Evolutionary conservation across 1,284 basidiomycete genomes (phyloP).

Genomic region (Porodaedalea pini): DNA sequence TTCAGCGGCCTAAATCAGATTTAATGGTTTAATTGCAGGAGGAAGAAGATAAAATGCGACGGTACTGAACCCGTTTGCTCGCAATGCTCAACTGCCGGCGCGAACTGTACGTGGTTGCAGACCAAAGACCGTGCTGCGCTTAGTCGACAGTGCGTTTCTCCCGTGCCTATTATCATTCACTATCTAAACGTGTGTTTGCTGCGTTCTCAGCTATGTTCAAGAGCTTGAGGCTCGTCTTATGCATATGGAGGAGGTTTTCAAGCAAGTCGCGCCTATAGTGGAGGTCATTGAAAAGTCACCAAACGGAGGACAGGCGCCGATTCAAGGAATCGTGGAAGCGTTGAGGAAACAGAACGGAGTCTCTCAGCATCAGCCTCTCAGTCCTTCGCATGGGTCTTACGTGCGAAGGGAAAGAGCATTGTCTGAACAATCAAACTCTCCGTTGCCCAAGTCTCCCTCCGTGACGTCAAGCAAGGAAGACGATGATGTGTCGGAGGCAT

Average conservation of each 20-base stretch:
- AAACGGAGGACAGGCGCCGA: slow-evolving; percentile 26
- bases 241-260: slow-evolving; percentile 79
- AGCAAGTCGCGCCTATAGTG: slow-evolving; percentile 71
- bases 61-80: slow-evolving; percentile 80
- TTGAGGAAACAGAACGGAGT: slow-evolving; percentile 10
- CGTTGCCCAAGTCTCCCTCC: slow-evolving; percentile 18
- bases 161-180: slow-evolving; percentile 20
- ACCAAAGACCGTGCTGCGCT: slow-evolving; percentile 82
- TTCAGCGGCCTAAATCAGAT: neutral
- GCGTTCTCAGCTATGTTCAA: slow-evolving; percentile 69
- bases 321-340: slow-evolving; percentile 33
- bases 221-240: slow-evolving; percentile 79
- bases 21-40: slow-evolving; percentile 38
- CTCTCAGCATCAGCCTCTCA: neutral
- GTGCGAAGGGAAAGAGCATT: slow-evolving; percentile 29
- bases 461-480: slow-evolving; percentile 49
- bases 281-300: slow-evolving; percentile 55
- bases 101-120: slow-evolving; percentile 80
- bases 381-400: neutral
- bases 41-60: slow-evolving; percentile 89
- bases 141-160: slow-evolving; percentile 69
- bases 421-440: slow-evolving; percentile 23
- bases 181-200: slow-evolving; percentile 22
- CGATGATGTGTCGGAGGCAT: slow-evolving; percentile 73
- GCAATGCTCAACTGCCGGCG: slow-evolving; percentile 67